Evolutionary conservation across 2,329 filamentous ascomycete genomes (phyloP), one percentile per base, ranked within the genome.

Genomic region (Capronia coronata): DNA sequence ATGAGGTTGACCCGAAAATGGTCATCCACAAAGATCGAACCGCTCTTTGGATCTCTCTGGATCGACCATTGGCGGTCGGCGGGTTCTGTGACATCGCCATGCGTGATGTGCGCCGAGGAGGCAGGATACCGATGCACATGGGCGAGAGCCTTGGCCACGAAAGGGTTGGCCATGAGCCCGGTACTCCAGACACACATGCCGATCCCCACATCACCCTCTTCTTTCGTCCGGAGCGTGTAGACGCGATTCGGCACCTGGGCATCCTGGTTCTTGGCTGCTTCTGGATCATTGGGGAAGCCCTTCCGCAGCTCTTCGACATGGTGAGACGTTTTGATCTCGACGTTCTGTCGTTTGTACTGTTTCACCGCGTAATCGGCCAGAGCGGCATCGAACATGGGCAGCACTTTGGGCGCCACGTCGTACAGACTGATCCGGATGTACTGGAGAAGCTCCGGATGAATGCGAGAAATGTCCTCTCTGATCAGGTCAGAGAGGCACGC

Each of bases 121-220:
- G 49, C 38, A 0, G 70, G 70, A 38, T 68, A 68, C 2, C 57
- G 51, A 2, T 64, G 58, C 13, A 71, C 60, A 18, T 62, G 56
- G 32, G 61, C 49, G 2, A 77, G 62, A 0, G 72, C 69, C 25
- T 74, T 66, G 9, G 68, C 64, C 10, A 78, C 67, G 50, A 79
- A 77, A 0, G 75, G 75, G 48, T 78, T 78, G 62, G 72, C 72
- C 72, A 77, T 77, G 14, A 77, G 67, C 2, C 76, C 76, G 3
- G 76, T 79, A 11, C 68, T 75, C 79, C 78, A 82, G 8, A 82
- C 77, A 48, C 69, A 78, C 76, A 82, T 78, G 1, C 78, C 78
- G 1, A 79, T 69, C 0, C 77, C 77, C 1, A 79, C 65, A 39
- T 80, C 75, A 1, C 78, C 79, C 48, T 79, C 74, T 56, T 82